Conservation (phyloP, 202 grass and related monocot species). For the Cymbopogon flexuosus region DNA sequence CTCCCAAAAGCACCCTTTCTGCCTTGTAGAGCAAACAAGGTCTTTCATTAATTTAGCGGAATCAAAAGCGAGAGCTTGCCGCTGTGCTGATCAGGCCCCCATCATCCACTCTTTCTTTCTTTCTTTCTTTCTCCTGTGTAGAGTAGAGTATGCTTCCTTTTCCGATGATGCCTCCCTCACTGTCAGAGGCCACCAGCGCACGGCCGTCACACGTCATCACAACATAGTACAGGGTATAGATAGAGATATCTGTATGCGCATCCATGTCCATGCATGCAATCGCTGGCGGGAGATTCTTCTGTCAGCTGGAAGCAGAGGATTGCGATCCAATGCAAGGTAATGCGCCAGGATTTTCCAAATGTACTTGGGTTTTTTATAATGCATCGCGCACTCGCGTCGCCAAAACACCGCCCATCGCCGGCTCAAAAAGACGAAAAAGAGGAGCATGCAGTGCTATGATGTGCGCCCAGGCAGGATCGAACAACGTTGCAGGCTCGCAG, state of each 20-base stretch:
- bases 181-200: conserved; percentile 24
- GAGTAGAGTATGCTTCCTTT: background rate
- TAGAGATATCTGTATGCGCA: background rate
- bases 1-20: background rate
- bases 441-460: background rate
- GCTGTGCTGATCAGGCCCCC: background rate
- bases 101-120: background rate
- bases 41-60: conserved; percentile 43
- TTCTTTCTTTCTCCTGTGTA: too few relatives aligned
- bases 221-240: background rate
- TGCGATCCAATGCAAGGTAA: background rate
- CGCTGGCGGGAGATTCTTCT: conserved; percentile 12
- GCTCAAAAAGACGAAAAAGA: background rate
- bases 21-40: conserved; percentile 4
- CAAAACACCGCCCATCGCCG: background rate
- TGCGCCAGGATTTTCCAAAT: background rate
- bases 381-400: background rate
- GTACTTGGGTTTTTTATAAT: background rate
- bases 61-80: background rate
- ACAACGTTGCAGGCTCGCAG: conserved; percentile 22
- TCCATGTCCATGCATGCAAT: conserved; percentile 8
- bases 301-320: background rate
- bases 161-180: background rate
- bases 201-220: conserved; percentile 9
- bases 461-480: background rate